Evolutionary conservation across 768 basidiomycete species (phyloP), one percentile per base, ranked within the genome.

Genomic region (Naganishia kalamii): DNA sequence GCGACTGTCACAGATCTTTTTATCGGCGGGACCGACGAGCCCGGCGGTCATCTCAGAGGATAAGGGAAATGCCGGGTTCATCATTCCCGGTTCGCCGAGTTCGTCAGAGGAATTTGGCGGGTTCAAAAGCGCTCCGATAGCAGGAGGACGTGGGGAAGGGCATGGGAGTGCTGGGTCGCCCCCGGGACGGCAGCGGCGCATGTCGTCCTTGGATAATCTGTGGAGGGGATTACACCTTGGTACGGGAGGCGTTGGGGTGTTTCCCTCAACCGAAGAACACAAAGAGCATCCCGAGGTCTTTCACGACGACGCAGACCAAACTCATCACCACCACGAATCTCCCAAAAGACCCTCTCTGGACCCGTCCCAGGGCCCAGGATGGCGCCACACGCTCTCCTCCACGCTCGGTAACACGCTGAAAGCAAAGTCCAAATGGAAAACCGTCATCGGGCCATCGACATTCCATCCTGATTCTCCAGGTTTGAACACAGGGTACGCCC

Each of bases 351-450:
- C 33, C 21, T n/a, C 19, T 52, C 8, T 32, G 30, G 6, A 13
- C 17, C 8, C 51, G 51, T 19, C n/a, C 37, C 37, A 40, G 37
- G 17, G 37, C 8, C 7, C 8, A 40, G 17, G 37, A 40, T 17
- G 30, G 21, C 51, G 51, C 10, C 13, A 8, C 13, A 47, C 8
- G 11, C 46, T 30, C 63, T 13, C 33, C 29, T 37, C 30, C 46
- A 48, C 29, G n/a, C 29, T 72, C 17, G 65, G 70, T 0, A 69
- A 70, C 12, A 72, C 74, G 4, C 47, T 70, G 17, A 72, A 71
- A 63, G 37, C 71, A 3, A 72, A 73, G 12, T 71, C 70, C 3
- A 77, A 76, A 66, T 77, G 76, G 76, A 71, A 69, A 40, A 66
- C 72, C 17, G 68, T 67, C 0, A 35, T 71, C 10, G 68, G 66